Evolutionary conservation across 2,329 filamentous ascomycete genomes (phyloP).

Genomic region (Saccharata proteae): DNA sequence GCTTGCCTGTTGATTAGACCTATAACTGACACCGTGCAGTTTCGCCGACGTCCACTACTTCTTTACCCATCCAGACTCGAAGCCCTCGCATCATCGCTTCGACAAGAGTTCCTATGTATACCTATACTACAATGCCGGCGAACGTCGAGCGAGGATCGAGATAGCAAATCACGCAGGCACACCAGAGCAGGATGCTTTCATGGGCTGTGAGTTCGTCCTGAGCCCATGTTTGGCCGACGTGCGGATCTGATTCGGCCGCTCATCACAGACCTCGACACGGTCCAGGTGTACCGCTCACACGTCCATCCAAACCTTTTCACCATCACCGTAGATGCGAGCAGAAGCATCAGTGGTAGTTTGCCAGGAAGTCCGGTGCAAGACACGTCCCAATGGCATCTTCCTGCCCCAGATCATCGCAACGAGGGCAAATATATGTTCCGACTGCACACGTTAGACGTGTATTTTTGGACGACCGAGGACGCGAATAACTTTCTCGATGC

Average conservation of each 20-base stretch:
- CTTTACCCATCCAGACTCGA: constrained; percentile 54
- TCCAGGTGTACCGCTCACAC: constrained; percentile 57
- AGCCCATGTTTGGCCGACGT: not conserved
- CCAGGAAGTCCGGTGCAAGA: constrained; percentile 35
- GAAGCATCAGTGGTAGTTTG: constrained; percentile 20
- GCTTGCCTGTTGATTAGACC: not conserved
- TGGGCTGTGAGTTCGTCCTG: constrained; percentile 49
- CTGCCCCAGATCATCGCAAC: constrained; percentile 58
- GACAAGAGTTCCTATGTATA: constrained; percentile 72
- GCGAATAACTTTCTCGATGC: constrained; percentile 59
- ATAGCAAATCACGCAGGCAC: constrained; percentile 64
- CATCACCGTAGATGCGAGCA: constrained; percentile 43
- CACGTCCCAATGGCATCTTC: constrained; percentile 57
- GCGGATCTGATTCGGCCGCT: constrained; percentile 14
- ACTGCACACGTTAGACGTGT: constrained; percentile 63
- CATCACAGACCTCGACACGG: constrained; percentile 49
- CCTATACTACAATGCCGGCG: constrained; percentile 60
- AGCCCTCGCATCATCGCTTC: constrained; percentile 67
- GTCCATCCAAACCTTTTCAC: constrained; percentile 62
- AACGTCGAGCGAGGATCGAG: constrained; percentile 58
- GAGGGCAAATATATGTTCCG: constrained; percentile 70
- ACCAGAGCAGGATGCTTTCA: constrained; percentile 67
- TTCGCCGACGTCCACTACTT: constrained; percentile 73
- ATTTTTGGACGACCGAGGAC: constrained; percentile 67
- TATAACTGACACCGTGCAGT: constrained; percentile 32